These are phyloP conservation scores for Kwoniella dendrophila DNA, from an alignment of 768 basidiomycete species.

Conservation along the genomic window DNA sequence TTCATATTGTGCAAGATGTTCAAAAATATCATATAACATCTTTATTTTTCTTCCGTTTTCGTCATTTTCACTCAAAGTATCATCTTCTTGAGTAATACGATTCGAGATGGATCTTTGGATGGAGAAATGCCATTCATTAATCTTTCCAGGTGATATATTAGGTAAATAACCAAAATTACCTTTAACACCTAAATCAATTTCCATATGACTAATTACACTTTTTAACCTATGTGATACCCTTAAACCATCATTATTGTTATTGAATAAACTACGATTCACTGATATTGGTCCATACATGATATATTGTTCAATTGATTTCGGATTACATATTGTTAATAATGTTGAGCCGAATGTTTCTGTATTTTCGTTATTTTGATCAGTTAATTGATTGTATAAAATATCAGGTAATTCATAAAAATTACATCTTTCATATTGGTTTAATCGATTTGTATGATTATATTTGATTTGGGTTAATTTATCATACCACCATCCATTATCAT, in stretches of 20 bases:
- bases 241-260: background rate
- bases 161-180: background rate
- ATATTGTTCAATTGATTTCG: background rate
- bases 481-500: constrained; percentile 1
- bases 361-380: background rate
- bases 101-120: too few relatives aligned
- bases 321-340: background rate
- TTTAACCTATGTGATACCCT: background rate
- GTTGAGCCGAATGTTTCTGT: background rate
- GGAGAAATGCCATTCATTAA: background rate
- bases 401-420: background rate
- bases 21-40: background rate
- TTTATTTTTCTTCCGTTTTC: too few relatives aligned
- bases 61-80: too few relatives aligned
- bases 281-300: background rate
- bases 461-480: background rate
- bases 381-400: background rate
- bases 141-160: background rate
- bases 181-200: background rate
- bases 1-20: background rate
- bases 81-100: too few relatives aligned
- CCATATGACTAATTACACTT: background rate
- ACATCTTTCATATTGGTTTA: background rate
- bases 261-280: too few relatives aligned
- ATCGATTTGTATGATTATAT: background rate